Conservation (phyloP, 2,329 filamentous ascomycete species). For the Hirsutella rhossiliensis region DNA sequence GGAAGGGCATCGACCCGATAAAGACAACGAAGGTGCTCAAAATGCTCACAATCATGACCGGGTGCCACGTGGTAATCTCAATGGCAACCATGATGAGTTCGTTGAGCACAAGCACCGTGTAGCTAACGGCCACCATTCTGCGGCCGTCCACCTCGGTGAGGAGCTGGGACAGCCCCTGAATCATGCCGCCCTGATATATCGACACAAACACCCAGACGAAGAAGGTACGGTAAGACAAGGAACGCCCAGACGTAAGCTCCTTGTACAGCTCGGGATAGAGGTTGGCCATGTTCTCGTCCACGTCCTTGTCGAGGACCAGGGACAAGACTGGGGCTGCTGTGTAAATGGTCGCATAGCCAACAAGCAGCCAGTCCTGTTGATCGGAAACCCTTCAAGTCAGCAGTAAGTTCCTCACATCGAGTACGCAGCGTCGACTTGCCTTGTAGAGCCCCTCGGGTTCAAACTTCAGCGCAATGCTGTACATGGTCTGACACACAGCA, state of each 20-base stretch:
- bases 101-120: slow-evolving; percentile 84
- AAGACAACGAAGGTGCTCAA: slow-evolving; percentile 75
- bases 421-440: slow-evolving; percentile 20
- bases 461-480: slow-evolving; percentile 83
- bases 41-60: slow-evolving; percentile 76
- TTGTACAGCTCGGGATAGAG: slow-evolving; percentile 97
- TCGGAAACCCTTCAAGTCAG: slow-evolving; percentile 11
- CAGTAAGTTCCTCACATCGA: background rate
- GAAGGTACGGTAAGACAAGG: slow-evolving; percentile 84
- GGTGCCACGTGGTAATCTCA: slow-evolving; percentile 94
- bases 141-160: slow-evolving; percentile 65
- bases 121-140: slow-evolving; percentile 79
- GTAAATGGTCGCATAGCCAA: slow-evolving; percentile 93
- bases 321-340: slow-evolving; percentile 89
- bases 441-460: slow-evolving; percentile 91
- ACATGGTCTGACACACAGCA: slow-evolving; percentile 92
- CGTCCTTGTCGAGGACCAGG: slow-evolving; percentile 86
- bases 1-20: slow-evolving; percentile 70
- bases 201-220: slow-evolving; percentile 94
- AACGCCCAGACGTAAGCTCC: slow-evolving; percentile 81
- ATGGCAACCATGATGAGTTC: slow-evolving; percentile 96
- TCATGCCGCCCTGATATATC: slow-evolving; percentile 89
- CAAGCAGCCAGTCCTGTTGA: slow-evolving; percentile 81
- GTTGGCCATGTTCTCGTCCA: slow-evolving; percentile 86
- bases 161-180: slow-evolving; percentile 87